Conservation (phyloP, 768 basidiomycete species). For the Ramaria rubella region DNA sequence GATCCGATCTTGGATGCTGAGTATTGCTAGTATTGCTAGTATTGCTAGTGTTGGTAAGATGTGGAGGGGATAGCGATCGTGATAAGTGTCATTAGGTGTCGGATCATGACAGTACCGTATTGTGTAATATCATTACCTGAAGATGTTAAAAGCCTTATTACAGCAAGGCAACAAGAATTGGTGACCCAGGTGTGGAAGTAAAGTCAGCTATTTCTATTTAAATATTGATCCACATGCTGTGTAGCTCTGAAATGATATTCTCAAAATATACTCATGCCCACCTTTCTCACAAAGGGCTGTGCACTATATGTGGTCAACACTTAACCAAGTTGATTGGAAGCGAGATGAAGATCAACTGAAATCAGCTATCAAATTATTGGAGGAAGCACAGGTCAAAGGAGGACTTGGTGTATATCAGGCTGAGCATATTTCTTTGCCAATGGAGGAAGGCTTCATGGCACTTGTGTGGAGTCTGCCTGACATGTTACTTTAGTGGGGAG, state of each 20-base stretch:
- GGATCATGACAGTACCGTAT: no score
- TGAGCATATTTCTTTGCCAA: background rate
- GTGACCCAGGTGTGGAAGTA: slow-evolving; percentile 11
- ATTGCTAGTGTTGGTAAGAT: no score
- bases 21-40: no score
- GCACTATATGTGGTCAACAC: background rate
- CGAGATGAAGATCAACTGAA: slow-evolving; percentile 3
- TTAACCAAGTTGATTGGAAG: slow-evolving; percentile 8
- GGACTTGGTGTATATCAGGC: background rate
- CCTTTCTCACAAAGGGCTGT: slow-evolving; percentile 1
- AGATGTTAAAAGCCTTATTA: background rate
- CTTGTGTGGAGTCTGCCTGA: slow-evolving; percentile 13
- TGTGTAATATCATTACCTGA: slow-evolving; percentile 1
- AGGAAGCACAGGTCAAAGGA: background rate
- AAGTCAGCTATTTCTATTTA: background rate
- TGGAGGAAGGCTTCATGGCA: slow-evolving; percentile 1
- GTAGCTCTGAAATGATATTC: slow-evolving; percentile 10
- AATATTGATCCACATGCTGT: background rate
- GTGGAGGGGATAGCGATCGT: no score
- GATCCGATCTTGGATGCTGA: no score
- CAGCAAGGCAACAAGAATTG: background rate
- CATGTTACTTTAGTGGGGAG: slow-evolving; percentile 9
- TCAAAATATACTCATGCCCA: background rate
- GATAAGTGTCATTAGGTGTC: no score
- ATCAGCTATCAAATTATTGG: slow-evolving; percentile 3